Percentiles rank a stretch among this genome's conserved stretches.
Evolutionary conservation across 2,329 filamentous ascomycete species (phyloP).

Genomic region (Apiospora marii): DNA sequence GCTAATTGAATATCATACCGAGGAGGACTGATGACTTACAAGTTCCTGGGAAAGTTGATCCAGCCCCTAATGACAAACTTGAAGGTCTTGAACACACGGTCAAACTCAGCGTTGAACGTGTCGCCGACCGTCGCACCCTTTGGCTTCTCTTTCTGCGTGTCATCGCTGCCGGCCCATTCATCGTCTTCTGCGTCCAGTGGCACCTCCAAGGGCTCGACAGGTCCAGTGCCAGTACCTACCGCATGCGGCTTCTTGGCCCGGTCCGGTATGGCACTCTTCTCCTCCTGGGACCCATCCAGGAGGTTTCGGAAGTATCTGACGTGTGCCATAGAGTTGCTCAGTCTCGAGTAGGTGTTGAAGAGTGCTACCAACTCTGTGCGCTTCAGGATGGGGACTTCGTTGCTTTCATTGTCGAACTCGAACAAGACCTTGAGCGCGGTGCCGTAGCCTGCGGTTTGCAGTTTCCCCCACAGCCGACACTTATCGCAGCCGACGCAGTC

Average conservation of each 20-base stretch:
- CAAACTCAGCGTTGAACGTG: conserved; percentile 54
- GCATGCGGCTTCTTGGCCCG: conserved; percentile 54
- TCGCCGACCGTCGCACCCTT: neutral
- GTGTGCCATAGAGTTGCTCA: conserved; percentile 81
- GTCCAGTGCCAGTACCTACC: conserved; percentile 41
- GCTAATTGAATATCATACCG: too few relatives aligned
- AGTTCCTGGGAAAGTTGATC: conserved; percentile 69
- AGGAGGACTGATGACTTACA: conserved; percentile 65
- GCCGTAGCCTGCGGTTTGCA: conserved; percentile 94
- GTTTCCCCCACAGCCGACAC: conserved; percentile 96
- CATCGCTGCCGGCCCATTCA: conserved; percentile 51
- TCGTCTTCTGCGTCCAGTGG: conserved; percentile 43
- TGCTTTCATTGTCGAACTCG: conserved; percentile 78
- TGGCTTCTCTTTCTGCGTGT: conserved; percentile 42
- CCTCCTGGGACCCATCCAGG: conserved; percentile 46
- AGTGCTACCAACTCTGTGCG: conserved; percentile 93
- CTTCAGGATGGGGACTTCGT: conserved; percentile 74
- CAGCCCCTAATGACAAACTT: conserved; percentile 75
- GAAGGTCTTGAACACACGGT: conserved; percentile 57
- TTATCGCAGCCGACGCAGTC: conserved; percentile 99
- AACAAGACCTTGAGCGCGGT: conserved; percentile 96
- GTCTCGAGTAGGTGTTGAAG: conserved; percentile 90
- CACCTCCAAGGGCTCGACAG: conserved; percentile 33
- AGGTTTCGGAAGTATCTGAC: conserved; percentile 74
- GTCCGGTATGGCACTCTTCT: conserved; percentile 41